Evolutionary conservation across 2,329 filamentous ascomycete genomes (phyloP).

Genomic region (Hymenoscyphus scutula): DNA sequence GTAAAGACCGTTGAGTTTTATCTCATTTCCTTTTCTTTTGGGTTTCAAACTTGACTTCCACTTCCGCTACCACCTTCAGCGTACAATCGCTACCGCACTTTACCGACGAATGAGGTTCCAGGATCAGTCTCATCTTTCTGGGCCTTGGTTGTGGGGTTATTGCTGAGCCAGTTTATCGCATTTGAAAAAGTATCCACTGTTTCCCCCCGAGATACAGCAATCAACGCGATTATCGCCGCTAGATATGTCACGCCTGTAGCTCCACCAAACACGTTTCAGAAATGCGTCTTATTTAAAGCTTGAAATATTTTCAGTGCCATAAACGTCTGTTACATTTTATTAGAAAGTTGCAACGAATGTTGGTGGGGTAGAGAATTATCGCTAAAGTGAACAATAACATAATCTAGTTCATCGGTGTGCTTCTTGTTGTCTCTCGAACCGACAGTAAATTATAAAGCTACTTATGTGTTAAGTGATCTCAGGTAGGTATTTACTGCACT

Average conservation of each 20-base stretch:
- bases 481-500: not conserved
- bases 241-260: not conserved
- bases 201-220: not conserved
- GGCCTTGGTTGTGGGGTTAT: not conserved
- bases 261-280: not conserved
- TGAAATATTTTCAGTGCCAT: not conserved
- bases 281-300: not conserved
- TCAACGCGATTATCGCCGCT: not conserved
- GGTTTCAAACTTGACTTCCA: not conserved
- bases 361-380: not conserved
- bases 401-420: not conserved
- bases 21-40: not conserved
- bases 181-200: not conserved
- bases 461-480: not conserved
- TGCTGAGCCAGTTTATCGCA: not conserved
- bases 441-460: not conserved
- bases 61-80: not conserved
- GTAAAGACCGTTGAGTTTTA: too few relatives aligned
- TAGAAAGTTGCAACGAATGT: not conserved
- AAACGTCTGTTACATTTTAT: not conserved
- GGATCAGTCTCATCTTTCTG: not conserved
- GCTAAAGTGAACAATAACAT: not conserved
- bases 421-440: not conserved
- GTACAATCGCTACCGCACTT: not conserved
- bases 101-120: not conserved